Evolutionary conservation across 805 yeast genomes (phyloP).

Genomic region (Ogataea saltuana): DNA sequence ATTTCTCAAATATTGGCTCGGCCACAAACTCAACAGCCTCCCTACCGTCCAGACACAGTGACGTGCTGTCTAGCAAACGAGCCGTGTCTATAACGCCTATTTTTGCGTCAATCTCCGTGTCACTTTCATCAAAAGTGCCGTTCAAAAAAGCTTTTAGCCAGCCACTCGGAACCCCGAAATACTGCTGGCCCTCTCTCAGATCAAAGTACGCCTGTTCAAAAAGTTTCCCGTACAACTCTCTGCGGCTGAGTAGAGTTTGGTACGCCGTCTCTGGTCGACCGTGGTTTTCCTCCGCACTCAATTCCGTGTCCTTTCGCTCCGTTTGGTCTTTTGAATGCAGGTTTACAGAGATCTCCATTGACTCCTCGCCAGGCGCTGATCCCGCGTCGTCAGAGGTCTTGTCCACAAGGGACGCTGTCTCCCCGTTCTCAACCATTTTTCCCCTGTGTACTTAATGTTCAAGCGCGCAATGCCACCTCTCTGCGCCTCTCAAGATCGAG

Average conservation of each 20-base stretch:
- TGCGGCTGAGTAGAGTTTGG: constrained; percentile 20
- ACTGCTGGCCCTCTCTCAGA: constrained; percentile 47
- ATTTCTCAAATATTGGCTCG: constrained; percentile 44
- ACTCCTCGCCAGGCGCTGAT: background rate
- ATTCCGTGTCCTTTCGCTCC: background rate
- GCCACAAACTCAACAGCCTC: constrained; percentile 40
- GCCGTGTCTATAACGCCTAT: constrained; percentile 52
- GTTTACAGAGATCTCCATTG: background rate
- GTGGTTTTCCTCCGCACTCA: background rate
- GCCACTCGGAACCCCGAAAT: constrained; percentile 48
- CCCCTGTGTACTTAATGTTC: background rate
- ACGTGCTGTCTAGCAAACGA: constrained; percentile 45
- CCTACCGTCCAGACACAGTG: constrained; percentile 37
- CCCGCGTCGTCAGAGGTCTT: background rate
- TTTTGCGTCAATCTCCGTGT: constrained; percentile 27
- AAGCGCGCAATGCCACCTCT: background rate
- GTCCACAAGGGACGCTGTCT: constrained; percentile 1
- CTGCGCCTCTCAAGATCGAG: too few species aligned
- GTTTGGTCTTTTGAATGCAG: background rate
- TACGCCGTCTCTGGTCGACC: constrained; percentile 6
- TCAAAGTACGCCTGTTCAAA: constrained; percentile 17
- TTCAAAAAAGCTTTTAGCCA: constrained; percentile 46
- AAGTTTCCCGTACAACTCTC: constrained; percentile 18
- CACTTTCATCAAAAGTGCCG: constrained; percentile 31
- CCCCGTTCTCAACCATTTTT: constrained; percentile 1